phyloP scores from a whole-genome alignment of 1,139 yeast genomes.

The Candida neerlandica region DNA sequence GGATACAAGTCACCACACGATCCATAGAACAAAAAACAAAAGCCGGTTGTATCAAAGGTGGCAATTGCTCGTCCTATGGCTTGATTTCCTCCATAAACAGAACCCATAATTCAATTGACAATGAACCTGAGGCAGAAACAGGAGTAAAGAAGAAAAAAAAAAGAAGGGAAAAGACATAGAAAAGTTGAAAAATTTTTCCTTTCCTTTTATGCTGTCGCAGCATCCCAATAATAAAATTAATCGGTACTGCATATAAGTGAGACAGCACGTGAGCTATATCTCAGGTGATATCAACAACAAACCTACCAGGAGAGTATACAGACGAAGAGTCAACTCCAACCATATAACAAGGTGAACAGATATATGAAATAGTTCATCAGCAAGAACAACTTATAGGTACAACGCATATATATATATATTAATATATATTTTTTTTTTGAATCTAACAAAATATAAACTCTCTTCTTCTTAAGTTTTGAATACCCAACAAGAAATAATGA shows the following conservation, averaged over 20 bases:
- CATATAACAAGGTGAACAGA: no score
- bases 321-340: no score
- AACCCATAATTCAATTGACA: not conserved
- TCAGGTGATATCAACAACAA: no score
- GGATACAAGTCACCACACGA: slow-evolving; percentile 4
- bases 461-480: not conserved
- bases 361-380: not conserved
- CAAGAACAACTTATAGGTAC: not conserved
- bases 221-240: not conserved
- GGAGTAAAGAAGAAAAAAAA: not conserved
- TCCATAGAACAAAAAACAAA: slow-evolving; percentile 1
- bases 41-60: slow-evolving; percentile 2
- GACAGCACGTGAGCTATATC: not conserved
- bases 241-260: not conserved
- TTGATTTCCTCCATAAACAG: slow-evolving; percentile 3
- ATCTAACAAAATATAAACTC: not conserved
- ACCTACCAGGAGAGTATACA: no score
- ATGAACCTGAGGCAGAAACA: slow-evolving; percentile 1
- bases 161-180: not conserved
- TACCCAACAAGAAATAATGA: not conserved
- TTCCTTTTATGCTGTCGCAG: not conserved
- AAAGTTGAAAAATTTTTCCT: not conserved
- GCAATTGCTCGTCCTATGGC: not conserved
- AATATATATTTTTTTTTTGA: not conserved
- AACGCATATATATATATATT: not conserved